phyloP scores from a whole-genome alignment of 305 asterid genomes.

The Fraxinus dipetala region DNA sequence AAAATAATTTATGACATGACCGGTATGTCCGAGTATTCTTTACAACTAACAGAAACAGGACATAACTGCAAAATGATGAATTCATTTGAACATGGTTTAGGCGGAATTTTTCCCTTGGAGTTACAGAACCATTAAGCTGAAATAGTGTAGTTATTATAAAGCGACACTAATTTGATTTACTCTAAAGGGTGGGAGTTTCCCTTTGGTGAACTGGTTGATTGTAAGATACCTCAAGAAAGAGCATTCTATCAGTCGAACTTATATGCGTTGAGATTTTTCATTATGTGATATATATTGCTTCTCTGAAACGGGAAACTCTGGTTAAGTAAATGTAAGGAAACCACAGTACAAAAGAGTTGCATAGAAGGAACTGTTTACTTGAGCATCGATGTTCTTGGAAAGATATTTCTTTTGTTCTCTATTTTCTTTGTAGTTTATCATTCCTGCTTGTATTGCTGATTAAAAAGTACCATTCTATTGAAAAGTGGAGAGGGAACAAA shows the following conservation, averaged over 20 bases:
- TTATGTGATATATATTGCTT: not conserved
- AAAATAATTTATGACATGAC: not conserved
- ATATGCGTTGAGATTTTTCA: constrained; percentile 13
- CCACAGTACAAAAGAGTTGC: constrained; percentile 12
- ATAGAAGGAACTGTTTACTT: constrained; percentile 5
- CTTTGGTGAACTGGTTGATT: constrained; percentile 9
- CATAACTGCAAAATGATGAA: not conserved
- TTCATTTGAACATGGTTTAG: not conserved
- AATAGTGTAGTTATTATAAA: constrained; percentile 8
- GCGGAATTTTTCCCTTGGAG: not conserved
- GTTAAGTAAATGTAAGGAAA: constrained; percentile 7
- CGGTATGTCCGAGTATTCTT: not conserved
- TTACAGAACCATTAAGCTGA: not conserved
- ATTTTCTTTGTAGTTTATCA: constrained; percentile 14
- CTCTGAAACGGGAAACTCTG: not conserved
- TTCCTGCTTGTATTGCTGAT: constrained; percentile 16
- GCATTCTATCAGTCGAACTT: constrained; percentile 9
- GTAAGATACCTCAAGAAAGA: not conserved
- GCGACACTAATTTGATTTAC: constrained; percentile 2
- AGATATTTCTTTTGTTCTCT: not conserved
- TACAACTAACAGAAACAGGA: not conserved
- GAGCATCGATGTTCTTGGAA: constrained; percentile 4
- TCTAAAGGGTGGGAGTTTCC: not conserved
- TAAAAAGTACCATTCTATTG: constrained; percentile 17
- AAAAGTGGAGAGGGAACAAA: constrained; percentile 12